Conservation (phyloP, 2,329 filamentous ascomycete genomes). For the Ilyonectria destructans region DNA sequence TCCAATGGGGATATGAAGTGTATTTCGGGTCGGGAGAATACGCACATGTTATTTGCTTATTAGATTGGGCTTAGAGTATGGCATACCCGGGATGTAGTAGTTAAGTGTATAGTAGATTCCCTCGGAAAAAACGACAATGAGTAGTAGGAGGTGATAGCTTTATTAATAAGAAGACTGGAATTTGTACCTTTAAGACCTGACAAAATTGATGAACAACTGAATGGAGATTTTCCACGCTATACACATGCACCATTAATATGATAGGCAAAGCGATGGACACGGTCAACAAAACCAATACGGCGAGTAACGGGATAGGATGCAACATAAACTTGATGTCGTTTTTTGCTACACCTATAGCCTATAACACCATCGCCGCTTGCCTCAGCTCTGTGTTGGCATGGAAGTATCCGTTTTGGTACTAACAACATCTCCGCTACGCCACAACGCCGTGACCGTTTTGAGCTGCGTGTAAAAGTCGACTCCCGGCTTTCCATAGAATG, state of each 20-base stretch:
- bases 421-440: neutral
- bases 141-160: neutral
- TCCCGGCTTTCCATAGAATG: slow-evolving; percentile 94
- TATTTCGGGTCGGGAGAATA: slow-evolving; percentile 4
- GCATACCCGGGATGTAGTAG: neutral
- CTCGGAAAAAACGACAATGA: neutral
- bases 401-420: neutral
- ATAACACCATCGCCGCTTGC: no score
- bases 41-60: neutral
- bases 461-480: slow-evolving; percentile 95
- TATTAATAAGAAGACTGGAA: neutral
- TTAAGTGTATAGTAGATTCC: neutral
- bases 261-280: no score
- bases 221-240: no score
- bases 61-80: neutral
- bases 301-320: no score
- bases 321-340: no score
- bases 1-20: slow-evolving; percentile 2
- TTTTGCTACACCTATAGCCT: no score
- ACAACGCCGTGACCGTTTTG: slow-evolving; percentile 88
- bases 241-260: no score
- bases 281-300: no score
- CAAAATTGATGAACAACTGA: no score
- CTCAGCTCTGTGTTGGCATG: neutral
- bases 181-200: neutral